phyloP scores from a whole-genome alignment of 2,329 filamentous ascomycete genomes.

The Fusarium phyllophilum region DNA sequence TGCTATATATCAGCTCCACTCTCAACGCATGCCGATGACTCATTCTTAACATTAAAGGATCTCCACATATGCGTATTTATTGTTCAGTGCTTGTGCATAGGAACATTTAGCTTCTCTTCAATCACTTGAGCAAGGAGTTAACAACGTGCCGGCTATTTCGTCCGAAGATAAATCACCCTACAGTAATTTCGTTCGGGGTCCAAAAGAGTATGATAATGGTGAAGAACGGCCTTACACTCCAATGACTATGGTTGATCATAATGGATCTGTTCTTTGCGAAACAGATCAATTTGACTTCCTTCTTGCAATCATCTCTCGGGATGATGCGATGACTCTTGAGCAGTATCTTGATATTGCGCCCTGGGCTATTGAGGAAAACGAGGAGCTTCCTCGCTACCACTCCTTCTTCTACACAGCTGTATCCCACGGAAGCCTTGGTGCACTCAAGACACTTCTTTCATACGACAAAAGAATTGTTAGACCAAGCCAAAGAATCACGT shows the following conservation, averaged over 20 bases:
- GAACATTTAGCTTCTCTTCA: fast-evolving
- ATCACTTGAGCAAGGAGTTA: not conserved
- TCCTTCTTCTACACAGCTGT: not conserved
- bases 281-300: not conserved
- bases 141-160: fast-evolving
- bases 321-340: not conserved
- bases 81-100: not conserved
- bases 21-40: not conserved
- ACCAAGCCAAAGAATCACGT: not conserved
- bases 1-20: not conserved
- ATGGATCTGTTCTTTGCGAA: not conserved
- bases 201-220: not conserved
- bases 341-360: not conserved
- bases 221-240: not conserved
- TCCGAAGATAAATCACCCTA: not conserved
- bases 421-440: not conserved
- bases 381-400: not conserved
- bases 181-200: not conserved
- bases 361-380: not conserved
- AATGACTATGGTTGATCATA: not conserved
- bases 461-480: not conserved
- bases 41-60: too few species aligned
- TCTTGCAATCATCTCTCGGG: not conserved
- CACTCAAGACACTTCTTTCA: not conserved
- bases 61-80: too few species aligned